Conservation (phyloP, 768 basidiomycete genomes). For the Macrolepiota albuminosa region DNA sequence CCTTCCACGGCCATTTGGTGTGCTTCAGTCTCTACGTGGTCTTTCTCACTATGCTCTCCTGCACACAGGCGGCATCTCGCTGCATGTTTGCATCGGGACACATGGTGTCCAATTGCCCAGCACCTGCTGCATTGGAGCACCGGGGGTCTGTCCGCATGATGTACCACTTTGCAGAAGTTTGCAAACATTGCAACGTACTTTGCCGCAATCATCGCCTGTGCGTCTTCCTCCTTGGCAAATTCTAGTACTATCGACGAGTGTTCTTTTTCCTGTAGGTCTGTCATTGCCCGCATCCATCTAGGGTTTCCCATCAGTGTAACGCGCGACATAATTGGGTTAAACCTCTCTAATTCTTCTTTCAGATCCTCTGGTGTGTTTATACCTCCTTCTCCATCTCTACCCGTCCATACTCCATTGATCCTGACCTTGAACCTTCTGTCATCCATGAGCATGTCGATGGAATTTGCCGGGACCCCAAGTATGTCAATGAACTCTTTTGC, state of each 20-base stretch:
- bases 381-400: neutral
- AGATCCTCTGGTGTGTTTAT: neutral
- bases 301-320: neutral
- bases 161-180: too few relatives aligned
- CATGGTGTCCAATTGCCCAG: neutral
- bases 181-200: too few relatives aligned
- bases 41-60: neutral
- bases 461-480: neutral
- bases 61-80: too few relatives aligned
- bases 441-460: conserved; percentile 8
- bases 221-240: too few relatives aligned
- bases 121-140: too few relatives aligned
- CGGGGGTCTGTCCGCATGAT: too few relatives aligned
- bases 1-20: too few relatives aligned
- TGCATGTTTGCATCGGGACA: too few relatives aligned
- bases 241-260: too few relatives aligned
- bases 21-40: too few relatives aligned
- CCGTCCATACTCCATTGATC: conserved; percentile 8
- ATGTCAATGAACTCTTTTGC: neutral
- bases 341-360: neutral
- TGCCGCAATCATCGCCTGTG: too few relatives aligned
- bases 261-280: neutral
- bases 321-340: too few relatives aligned
- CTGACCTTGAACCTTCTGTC: conserved; percentile 19
- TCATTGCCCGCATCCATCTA: neutral